phyloP scores from a whole-genome alignment of 2,329 filamentous ascomycete genomes.

The Neurospora sp. region DNA sequence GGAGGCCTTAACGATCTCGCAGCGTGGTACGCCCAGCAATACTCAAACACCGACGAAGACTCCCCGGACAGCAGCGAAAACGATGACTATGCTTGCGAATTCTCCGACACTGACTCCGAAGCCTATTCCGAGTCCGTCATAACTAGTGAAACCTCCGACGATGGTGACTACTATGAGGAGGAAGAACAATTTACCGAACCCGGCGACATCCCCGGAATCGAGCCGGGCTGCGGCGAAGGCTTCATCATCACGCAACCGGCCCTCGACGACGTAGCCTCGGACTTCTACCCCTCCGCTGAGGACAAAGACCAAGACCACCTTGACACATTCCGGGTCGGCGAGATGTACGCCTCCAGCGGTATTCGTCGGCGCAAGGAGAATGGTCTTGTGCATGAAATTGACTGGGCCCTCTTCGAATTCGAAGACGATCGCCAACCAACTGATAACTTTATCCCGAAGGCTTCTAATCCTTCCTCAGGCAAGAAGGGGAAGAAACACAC shows the following conservation, averaged over 20 bases:
- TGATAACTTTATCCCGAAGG: slow-evolving; percentile 56
- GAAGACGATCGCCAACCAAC: slow-evolving; percentile 59
- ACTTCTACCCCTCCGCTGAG: slow-evolving; percentile 68
- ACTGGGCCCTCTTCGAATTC: slow-evolving; percentile 88
- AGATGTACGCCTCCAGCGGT: slow-evolving; percentile 82
- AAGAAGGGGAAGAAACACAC: not conserved
- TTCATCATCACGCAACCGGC: slow-evolving; percentile 87
- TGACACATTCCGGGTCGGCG: slow-evolving; percentile 68
- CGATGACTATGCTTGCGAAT: slow-evolving; percentile 50
- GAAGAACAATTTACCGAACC: slow-evolving; percentile 47
- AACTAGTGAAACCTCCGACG: slow-evolving; percentile 40
- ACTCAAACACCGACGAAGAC: slow-evolving; percentile 25
- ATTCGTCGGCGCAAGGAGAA: slow-evolving; percentile 66
- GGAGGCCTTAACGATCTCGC: slow-evolving; percentile 27
- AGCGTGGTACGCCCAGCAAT: slow-evolving; percentile 31
- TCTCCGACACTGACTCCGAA: slow-evolving; percentile 54
- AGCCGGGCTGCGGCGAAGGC: slow-evolving; percentile 63
- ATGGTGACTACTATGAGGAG: slow-evolving; percentile 42
- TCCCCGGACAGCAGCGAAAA: slow-evolving; percentile 33
- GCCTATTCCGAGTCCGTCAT: slow-evolving; percentile 38
- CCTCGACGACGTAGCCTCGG: slow-evolving; percentile 73
- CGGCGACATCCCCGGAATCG: slow-evolving; percentile 72
- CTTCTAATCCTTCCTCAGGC: not conserved
- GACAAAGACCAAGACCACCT: slow-evolving; percentile 74
- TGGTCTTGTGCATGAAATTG: slow-evolving; percentile 78